Base-by-base conservation (phyloP, 2,329 filamentous ascomycete species). In the Epichloe coenophiala region DNA sequence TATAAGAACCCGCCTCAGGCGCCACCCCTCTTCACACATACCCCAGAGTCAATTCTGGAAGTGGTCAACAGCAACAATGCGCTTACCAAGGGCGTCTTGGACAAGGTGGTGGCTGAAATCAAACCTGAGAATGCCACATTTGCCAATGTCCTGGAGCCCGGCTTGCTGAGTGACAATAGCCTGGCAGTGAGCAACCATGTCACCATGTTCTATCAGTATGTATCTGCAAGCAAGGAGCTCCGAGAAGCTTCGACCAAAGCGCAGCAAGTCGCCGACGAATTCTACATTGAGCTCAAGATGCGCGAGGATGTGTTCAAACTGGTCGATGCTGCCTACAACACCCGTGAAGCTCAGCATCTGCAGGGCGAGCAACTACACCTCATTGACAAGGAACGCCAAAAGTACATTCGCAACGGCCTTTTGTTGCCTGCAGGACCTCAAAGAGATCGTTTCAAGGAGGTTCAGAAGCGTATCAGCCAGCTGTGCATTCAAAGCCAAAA, bases 371-470 rank as follows among this genome's bases (percentile, higher is more conserved):
- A 80, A 51, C 68, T 80, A 57, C 77, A 83, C n/a, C 66, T 90
- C 56, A 70, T 93, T 33, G 82, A 89, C 67, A 88, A 86, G 69
- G 83, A 89, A 60, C 78, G 84, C 59, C 87, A 88, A 68, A 77
- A 75, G 55, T 91, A 86, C 65, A 82, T 91, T 59, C 76, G 79
- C 49, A 89, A 88, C 64, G 87, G 87, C 13, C 70, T 93, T 45
- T 80, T 80, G 3, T 71, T 93, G 47, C 81, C 85, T 1, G 77
- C 78, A 23, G 86, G 85, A 1, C 71, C 76, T 4, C 72, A 88
- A 69, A 71, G 86, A 54, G 86, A 89, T 58, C 78, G 86, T 43
- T 91, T 91, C 76, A 91, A 89, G 72, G 84, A 84, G 66, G 89
- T 91, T 68, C 87, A 88, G 76, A 87, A 88, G 74, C 73, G 85